Base-by-base conservation (phyloP, 2,329 filamentous ascomycete species). In the Aureobasidium sp. region DNA sequence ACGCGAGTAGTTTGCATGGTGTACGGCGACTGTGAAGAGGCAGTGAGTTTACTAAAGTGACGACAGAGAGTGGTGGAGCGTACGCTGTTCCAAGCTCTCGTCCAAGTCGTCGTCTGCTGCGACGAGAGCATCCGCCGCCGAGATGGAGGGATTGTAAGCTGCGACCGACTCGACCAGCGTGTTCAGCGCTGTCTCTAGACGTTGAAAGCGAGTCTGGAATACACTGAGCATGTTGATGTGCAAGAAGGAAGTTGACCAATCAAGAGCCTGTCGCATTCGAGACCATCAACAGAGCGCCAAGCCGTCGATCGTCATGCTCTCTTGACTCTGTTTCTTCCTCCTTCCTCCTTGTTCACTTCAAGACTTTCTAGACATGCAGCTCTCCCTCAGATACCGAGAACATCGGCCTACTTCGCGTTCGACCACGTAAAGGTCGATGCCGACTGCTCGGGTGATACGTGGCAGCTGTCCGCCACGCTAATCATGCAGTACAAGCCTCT, bases 111-210 rank as follows among this genome's bases (percentile, higher is more conserved):
- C 78, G 70, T 95, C 89, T 27, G 89, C 90, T 8, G 80, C 78
- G 20, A 88, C 78, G 11, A 95, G 84, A 66, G 91, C 87, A 62
- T 83, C 78, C 6, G 87, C 88, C 29, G 87, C 84, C 39, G 80
- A 75, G 5, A 83, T 78, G 7, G 87, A 89, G 0, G 90, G 90
- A 69, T 91, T 90, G 75, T 92, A 93, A 66, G 90, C 89, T 6
- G 89, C 82, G 65, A 95, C 88, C 0, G 89, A 92, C 72, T 91
- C 88, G 67, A 91, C 87, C 37, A 95, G 79, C 31, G 79, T 84
- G 14, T 83, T 81, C 22, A 95, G 78, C 5, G 77, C 77, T 58
- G 72, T 71, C 62, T 81, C 78, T 47, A 81, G 70, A 64, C 78
- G 74, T 66, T 77, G 71, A 64, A 79, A 79, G 64, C 75, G 77